Percentiles rank a stretch among this genome's conserved stretches.
Conservation (phyloP, 2,329 filamentous ascomycete genomes). For the Botrytis aclada region DNA sequence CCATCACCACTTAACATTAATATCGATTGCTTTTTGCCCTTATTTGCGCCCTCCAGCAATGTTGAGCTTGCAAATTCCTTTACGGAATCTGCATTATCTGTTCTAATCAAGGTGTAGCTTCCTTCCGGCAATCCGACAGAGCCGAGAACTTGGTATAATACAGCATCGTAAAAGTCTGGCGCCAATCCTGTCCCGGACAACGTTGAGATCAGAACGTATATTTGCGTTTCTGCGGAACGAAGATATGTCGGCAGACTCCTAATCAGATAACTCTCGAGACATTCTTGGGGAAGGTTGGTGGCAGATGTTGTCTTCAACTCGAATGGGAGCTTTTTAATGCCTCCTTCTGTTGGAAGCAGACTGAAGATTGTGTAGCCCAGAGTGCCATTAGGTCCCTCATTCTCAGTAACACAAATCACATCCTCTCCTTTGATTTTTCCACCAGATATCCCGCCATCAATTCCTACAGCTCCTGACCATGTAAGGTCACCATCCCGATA, state of each 20-base stretch:
- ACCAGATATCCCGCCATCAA: conserved; percentile 3
- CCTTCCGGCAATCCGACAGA: conserved; percentile 42
- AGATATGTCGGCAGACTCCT: conserved; percentile 41
- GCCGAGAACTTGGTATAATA: conserved; percentile 55
- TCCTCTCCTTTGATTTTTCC: conserved; percentile 35
- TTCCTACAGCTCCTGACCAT: conserved; percentile 14
- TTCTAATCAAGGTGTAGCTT: conserved; percentile 56
- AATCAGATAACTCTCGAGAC: conserved; percentile 42
- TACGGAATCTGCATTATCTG: conserved; percentile 61
- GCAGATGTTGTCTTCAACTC: conserved; percentile 35
- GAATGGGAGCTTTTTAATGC: conserved; percentile 29
- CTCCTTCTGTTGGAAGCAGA: conserved; percentile 34
- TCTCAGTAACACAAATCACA: conserved; percentile 36
- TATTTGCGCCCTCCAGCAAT: conserved; percentile 49
- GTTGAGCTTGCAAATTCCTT: conserved; percentile 54
- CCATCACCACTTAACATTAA: conserved; percentile 86
- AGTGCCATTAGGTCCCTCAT: conserved; percentile 16
- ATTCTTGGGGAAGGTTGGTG: conserved; percentile 39
- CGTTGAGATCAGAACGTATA: conserved; percentile 67
- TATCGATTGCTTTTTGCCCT: conserved; percentile 55
- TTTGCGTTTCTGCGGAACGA: conserved; percentile 24
- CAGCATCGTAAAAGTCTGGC: conserved; percentile 50
- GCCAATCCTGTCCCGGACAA: conserved; percentile 62
- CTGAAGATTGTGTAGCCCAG: conserved; percentile 40
- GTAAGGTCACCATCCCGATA: conserved; percentile 25